phyloP scores from a whole-genome alignment of 2,329 filamentous ascomycete species.

The Aspergillus sergii region DNA sequence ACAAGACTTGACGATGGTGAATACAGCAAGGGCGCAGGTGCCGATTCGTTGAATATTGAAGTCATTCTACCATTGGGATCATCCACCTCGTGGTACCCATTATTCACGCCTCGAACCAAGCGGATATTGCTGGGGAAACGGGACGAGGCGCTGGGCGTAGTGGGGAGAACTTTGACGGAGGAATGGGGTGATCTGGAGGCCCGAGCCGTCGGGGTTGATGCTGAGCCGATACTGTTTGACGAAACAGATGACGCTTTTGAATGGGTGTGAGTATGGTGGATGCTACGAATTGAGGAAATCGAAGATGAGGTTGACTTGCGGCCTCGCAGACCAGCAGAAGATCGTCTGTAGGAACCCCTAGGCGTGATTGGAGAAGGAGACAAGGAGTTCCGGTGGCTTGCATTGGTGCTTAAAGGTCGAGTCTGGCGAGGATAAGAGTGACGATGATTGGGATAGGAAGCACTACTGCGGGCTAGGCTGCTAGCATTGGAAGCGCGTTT shows the following conservation, averaged over 20 bases:
- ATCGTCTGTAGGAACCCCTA: conserved; percentile 79
- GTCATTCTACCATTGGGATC: conserved; percentile 28
- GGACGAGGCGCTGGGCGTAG: conserved; percentile 72
- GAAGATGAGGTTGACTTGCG: conserved; percentile 96
- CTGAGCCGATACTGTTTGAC: conserved; percentile 73
- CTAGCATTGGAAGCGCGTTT: conserved; percentile 46
- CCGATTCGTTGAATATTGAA: conserved; percentile 42
- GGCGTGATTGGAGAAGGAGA: conserved; percentile 88
- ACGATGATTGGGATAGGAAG: conserved; percentile 45
- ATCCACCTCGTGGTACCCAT: conserved; percentile 29
- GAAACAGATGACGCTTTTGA: conserved; percentile 95
- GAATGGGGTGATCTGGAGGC: conserved; percentile 77
- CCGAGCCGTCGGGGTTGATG: conserved; percentile 67
- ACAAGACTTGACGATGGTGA: conserved; percentile 47
- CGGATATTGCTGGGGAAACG: conserved; percentile 85
- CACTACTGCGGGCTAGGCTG: conserved; percentile 45
- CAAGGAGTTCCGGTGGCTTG: conserved; percentile 67
- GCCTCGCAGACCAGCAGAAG: conserved; percentile 80
- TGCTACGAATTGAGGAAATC: conserved; percentile 87
- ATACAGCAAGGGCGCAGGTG: conserved; percentile 38
- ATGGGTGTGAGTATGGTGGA: conserved; percentile 85
- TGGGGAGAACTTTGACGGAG: conserved; percentile 92
- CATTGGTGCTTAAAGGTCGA: conserved; percentile 38
- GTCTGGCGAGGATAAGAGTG: conserved; percentile 44
- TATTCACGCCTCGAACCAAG: conserved; percentile 63